A percentile compares a stretch with the other conserved stretches of the same genome.
phyloP scores from a whole-genome alignment of 331 rosid species.

The Stylosanthes scabra region DNA sequence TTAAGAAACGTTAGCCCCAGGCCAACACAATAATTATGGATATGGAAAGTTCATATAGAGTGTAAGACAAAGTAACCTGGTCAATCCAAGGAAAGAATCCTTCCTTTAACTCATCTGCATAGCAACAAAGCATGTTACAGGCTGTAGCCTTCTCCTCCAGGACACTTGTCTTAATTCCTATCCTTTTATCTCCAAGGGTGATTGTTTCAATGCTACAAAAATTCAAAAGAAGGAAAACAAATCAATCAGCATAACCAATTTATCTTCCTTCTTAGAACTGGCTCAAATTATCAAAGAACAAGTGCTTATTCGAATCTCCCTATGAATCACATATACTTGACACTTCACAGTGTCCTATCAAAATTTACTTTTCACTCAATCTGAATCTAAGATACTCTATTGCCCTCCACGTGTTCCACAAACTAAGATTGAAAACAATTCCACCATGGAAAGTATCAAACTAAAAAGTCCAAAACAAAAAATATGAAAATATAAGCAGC shows the following conservation, averaged over 20 bases:
- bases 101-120: conserved; percentile 84
- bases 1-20: conserved; percentile 39
- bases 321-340: too few relatives aligned
- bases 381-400: not conserved
- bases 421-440: conserved; percentile 8
- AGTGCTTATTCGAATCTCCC: too few relatives aligned
- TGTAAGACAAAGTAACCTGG: conserved; percentile 53
- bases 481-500: too few relatives aligned
- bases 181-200: conserved; percentile 80
- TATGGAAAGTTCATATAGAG: conserved; percentile 4
- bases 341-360: too few relatives aligned
- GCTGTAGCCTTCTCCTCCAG: conserved; percentile 86
- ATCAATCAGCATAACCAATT: conserved; percentile 20
- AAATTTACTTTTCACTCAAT: not conserved
- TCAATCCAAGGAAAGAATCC: conserved; percentile 86
- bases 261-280: conserved; percentile 2
- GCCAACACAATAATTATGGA: not conserved
- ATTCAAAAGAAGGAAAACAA: conserved; percentile 18
- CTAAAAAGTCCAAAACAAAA: too few relatives aligned
- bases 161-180: conserved; percentile 81
- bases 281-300: too few relatives aligned
- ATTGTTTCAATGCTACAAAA: conserved; percentile 75
- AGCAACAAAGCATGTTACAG: conserved; percentile 83
- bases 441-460: not conserved
- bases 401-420: conserved; percentile 23